A percentile compares a stretch with the other conserved stretches of the same genome.
Evolutionary conservation across 306 rosid species (phyloP).

Genomic region (Prunus salicina): DNA sequence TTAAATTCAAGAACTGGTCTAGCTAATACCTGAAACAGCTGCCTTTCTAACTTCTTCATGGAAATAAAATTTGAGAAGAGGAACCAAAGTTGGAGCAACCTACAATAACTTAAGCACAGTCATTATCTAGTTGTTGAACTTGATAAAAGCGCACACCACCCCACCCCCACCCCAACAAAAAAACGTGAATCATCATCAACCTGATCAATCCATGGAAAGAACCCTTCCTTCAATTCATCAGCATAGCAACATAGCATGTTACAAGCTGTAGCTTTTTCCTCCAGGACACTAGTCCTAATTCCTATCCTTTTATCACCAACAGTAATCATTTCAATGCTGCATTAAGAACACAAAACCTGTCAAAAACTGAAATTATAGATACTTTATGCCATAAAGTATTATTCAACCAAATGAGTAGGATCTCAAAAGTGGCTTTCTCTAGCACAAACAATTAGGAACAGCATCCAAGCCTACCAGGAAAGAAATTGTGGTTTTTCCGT

Average conservation of each 20-base stretch:
- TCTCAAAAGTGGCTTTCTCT: neutral
- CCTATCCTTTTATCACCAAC: conserved; percentile 98
- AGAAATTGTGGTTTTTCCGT: neutral
- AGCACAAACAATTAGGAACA: neutral
- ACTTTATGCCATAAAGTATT: neutral
- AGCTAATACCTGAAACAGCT: conserved; percentile 80
- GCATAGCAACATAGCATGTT: conserved; percentile 99
- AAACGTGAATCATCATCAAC: conserved; percentile 28
- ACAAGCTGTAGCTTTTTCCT: conserved; percentile 98
- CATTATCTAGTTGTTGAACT: neutral
- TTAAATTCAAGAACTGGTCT: neutral
- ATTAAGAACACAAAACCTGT: neutral
- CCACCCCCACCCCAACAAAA: neutral
- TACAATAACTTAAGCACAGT: conserved; percentile 21
- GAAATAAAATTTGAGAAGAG: conserved; percentile 90
- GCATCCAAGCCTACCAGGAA: neutral
- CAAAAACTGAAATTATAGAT: neutral
- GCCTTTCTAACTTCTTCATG: conserved; percentile 99
- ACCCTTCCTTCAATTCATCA: conserved; percentile 94
- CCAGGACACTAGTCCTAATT: conserved; percentile 92
- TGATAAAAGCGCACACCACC: neutral
- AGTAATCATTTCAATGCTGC: conserved; percentile 94
- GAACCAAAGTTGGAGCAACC: conserved; percentile 96
- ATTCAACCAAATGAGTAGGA: neutral
- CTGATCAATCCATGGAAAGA: conserved; percentile 99